Evolutionary conservation across 106 monocot genomes (phyloP).

Genomic region (Xerophyta viscosa): DNA sequence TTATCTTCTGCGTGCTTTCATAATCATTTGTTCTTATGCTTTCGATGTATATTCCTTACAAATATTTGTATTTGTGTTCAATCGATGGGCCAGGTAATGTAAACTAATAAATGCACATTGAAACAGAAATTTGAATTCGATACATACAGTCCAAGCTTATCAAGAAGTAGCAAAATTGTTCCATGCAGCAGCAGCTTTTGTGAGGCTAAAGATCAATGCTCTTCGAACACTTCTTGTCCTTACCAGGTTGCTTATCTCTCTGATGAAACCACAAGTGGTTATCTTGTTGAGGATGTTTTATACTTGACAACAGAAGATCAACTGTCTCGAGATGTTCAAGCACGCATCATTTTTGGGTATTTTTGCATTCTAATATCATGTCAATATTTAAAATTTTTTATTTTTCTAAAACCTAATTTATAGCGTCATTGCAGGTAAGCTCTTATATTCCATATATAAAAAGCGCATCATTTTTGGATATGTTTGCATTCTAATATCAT

Average conservation of each 20-base stretch:
- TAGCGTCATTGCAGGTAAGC: too few relatives aligned
- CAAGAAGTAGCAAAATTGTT: constrained; percentile 63
- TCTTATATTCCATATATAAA: too few relatives aligned
- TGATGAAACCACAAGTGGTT: constrained; percentile 60
- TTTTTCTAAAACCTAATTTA: too few relatives aligned
- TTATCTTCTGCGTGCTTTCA: too few relatives aligned
- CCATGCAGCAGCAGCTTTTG: constrained; percentile 62
- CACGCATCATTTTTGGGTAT: constrained; percentile 79
- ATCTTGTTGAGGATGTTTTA: constrained; percentile 73
- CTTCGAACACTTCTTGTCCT: constrained; percentile 33
- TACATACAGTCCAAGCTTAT: constrained; percentile 50
- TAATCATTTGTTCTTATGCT: too few relatives aligned
- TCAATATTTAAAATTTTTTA: too few relatives aligned
- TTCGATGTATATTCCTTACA: too few relatives aligned
- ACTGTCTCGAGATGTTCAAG: constrained; percentile 36
- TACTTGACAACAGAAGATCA: constrained; percentile 62
- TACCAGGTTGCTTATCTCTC: constrained; percentile 75
- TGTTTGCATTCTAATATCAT: too few relatives aligned
- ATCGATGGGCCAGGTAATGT: background rate
- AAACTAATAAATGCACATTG: constrained; percentile 7
- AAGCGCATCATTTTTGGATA: too few relatives aligned
- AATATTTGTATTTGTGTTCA: background rate
- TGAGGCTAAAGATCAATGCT: constrained; percentile 37
- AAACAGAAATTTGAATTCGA: constrained; percentile 45
- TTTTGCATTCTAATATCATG: background rate